A percentile compares a stretch with the other conserved stretches of the same genome.
phyloP scores from a whole-genome alignment of 1,284 basidiomycete genomes.

The Trametes hirsuta region DNA sequence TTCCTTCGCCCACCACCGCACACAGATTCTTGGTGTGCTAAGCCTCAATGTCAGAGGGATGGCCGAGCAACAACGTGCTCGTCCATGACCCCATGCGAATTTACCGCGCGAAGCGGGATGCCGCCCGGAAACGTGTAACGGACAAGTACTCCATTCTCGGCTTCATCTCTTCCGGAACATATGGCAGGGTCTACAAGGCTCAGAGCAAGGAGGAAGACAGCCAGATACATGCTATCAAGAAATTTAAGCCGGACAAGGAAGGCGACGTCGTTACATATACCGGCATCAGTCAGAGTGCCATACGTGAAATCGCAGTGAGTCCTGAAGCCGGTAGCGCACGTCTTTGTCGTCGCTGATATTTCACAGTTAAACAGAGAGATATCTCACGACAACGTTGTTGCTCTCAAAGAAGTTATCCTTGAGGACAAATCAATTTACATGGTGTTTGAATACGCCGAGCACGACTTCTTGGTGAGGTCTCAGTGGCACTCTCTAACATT shows the following conservation, averaged over 20 bases:
- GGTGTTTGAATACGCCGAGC: slow-evolving; percentile 99
- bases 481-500: not conserved
- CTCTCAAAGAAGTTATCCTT: slow-evolving; percentile 93
- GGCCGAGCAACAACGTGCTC: slow-evolving; percentile 20
- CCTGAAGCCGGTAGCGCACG: not conserved
- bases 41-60: slow-evolving; percentile 19
- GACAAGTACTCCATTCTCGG: slow-evolving; percentile 92
- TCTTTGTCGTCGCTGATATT: not conserved
- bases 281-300: slow-evolving; percentile 96
- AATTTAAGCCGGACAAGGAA: slow-evolving; percentile 99
- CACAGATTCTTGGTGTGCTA: too few species aligned
- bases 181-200: slow-evolving; percentile 98
- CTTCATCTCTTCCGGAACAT: slow-evolving; percentile 98
- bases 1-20: too few species aligned
- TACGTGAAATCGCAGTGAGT: slow-evolving; percentile 92
- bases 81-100: slow-evolving; percentile 73
- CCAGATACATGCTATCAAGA: slow-evolving; percentile 93
- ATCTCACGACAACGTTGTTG: slow-evolving; percentile 89
- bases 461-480: slow-evolving; percentile 86
- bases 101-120: slow-evolving; percentile 81
- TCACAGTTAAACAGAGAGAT: slow-evolving; percentile 90
- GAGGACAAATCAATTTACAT: slow-evolving; percentile 99
- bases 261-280: slow-evolving; percentile 93
- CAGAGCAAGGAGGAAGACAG: slow-evolving; percentile 71
- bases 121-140: slow-evolving; percentile 65